These are phyloP conservation scores for Saksenaea oblongispora DNA, from an alignment of 371 early-diverging fungal genomes.

Conservation along the genomic window DNA sequence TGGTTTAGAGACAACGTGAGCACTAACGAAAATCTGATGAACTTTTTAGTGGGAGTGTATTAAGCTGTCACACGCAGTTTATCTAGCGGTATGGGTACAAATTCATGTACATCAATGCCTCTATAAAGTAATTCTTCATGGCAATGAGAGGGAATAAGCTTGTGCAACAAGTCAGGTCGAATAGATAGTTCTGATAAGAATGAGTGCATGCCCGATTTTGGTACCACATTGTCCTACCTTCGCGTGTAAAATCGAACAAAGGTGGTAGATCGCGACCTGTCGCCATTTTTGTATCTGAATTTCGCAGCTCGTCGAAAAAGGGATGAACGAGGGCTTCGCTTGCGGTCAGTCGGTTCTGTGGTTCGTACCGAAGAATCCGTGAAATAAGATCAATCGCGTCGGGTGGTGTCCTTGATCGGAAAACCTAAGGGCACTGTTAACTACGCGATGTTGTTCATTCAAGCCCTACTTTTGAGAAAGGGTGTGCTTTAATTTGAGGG, in stretches of 20 bases:
- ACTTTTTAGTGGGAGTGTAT: not conserved
- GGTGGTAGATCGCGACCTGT: slow-evolving; percentile 83
- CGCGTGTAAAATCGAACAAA: slow-evolving; percentile 85
- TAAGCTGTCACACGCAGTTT: slow-evolving; percentile 21
- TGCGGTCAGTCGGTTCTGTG: slow-evolving; percentile 85
- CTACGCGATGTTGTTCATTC: too few species aligned
- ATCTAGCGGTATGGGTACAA: slow-evolving; percentile 43
- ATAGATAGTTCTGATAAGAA: slow-evolving; percentile 46
- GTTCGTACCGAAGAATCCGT: slow-evolving; percentile 94
- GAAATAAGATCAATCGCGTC: slow-evolving; percentile 84
- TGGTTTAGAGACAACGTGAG: too few species aligned
- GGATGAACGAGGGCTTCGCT: slow-evolving; percentile 92
- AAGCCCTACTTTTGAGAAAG: too few species aligned
- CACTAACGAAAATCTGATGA: too few species aligned
- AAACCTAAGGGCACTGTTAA: slow-evolving; percentile 48
- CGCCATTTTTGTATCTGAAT: slow-evolving; percentile 78
- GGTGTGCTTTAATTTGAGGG: slow-evolving; percentile 93
- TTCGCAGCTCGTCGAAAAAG: slow-evolving; percentile 91
- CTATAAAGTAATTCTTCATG: slow-evolving; percentile 48
- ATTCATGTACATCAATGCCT: slow-evolving; percentile 48
- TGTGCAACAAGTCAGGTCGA: slow-evolving; percentile 56
- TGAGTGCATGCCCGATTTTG: not conserved
- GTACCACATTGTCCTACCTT: slow-evolving; percentile 49
- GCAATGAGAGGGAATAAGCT: slow-evolving; percentile 65
- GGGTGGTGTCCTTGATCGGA: slow-evolving; percentile 77